Evolutionary conservation across 2,329 filamentous ascomycete genomes (phyloP).

Genomic region (Nannizziopsis barbatae): DNA sequence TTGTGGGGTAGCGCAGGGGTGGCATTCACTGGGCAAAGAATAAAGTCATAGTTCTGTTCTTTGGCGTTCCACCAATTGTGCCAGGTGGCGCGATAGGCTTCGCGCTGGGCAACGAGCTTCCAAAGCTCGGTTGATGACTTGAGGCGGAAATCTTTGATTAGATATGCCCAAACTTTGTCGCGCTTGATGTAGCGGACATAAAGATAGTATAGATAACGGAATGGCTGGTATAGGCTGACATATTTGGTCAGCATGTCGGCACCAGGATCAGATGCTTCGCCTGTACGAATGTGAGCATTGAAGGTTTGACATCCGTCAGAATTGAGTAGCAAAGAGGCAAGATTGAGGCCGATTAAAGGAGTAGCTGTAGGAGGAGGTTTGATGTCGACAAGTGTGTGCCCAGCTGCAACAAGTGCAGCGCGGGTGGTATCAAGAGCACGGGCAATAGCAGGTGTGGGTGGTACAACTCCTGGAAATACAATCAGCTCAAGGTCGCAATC

Average conservation of each 20-base stretch:
- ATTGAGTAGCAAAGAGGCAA: constrained; percentile 72
- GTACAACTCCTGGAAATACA: constrained; percentile 52
- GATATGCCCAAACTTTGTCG: constrained; percentile 65
- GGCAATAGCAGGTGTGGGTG: constrained; percentile 72
- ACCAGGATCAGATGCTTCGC: constrained; percentile 70
- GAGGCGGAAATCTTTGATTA: constrained; percentile 61
- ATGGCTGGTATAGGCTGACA: constrained; percentile 58
- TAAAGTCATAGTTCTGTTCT: constrained; percentile 61
- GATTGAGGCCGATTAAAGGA: constrained; percentile 62
- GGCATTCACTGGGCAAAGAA: constrained; percentile 77
- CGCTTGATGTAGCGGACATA: constrained; percentile 75
- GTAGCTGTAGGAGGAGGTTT: constrained; percentile 60
- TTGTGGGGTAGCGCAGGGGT: constrained; percentile 79
- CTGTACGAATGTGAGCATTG: constrained; percentile 60
- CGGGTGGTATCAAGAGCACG: constrained; percentile 64
- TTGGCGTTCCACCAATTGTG: constrained; percentile 73
- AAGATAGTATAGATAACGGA: constrained; percentile 78
- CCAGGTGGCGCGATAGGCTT: constrained; percentile 66
- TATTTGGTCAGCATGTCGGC: constrained; percentile 63
- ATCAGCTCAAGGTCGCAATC: background rate
- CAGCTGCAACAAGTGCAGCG: constrained; percentile 55
- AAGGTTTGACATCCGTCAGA: constrained; percentile 74
- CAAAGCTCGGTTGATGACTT: constrained; percentile 71
- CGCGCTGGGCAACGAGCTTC: constrained; percentile 65
- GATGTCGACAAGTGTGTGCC: constrained; percentile 61